Base-by-base conservation (phyloP, 2,329 filamentous ascomycete genomes). In the Paramyrothecium sp. region DNA sequence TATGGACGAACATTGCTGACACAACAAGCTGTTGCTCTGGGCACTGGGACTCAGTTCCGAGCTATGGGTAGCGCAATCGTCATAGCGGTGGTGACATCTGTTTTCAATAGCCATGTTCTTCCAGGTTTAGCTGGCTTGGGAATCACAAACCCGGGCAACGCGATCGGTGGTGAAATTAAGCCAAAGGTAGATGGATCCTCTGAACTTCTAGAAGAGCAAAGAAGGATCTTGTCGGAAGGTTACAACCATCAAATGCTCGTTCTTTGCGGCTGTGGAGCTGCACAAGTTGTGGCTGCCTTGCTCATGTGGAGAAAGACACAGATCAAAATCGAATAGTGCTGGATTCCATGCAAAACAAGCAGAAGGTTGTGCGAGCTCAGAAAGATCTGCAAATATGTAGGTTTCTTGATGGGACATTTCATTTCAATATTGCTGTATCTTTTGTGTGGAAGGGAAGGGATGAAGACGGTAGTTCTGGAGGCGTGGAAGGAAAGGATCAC, bases 11-110 rank as follows among this genome's bases (percentile, higher is more conserved):
- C 10, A 8, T 48, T n/a, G 19, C n/a, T 21, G 33, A 38, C 20
- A 11, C 19, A n/a, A 10, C 19, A 19, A 46, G 53, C 53, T 23
- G 53, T 54, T 3, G 53, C 34, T 12, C 12, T 54, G 22, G 53
- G 53, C 1, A 30, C 41, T 7, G 34, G 21, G 41, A 54, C 41
- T 21, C 53, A 54, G 21, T 54, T 46, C 13, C 41, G 53, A 26
- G 26, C 26, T 22, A 54, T 54, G 53, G 53, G 53, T 3, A 33
- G 53, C 17, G 53, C 53, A 16, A 47, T 54, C 41, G 20, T 54
- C 19, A 21, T 54, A 8, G 53, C 53, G 3, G n/a, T 54, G 10
- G 21, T 21, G 5, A 54, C 53, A 8, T 54, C 53, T 7, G 41
- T 54, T 2, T 54, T 54, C 41, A 54, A 54, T 16, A 21, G 19